These are phyloP conservation scores for Talaromyces wortmannii DNA, from an alignment of 495 filamentous ascomycete genomes.

Conservation along the genomic window DNA sequence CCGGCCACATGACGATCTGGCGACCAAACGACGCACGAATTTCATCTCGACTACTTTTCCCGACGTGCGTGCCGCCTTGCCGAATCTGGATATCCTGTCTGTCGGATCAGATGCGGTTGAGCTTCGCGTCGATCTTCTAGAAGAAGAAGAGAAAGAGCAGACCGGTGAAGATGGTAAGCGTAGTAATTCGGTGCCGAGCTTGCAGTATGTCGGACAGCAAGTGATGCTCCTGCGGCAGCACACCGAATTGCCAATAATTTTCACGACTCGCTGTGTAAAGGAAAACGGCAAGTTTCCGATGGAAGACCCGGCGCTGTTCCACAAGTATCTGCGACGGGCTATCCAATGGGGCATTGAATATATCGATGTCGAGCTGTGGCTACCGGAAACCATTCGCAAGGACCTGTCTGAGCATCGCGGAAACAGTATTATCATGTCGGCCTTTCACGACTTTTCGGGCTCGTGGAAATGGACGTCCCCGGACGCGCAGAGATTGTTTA, in stretches of 20 bases:
- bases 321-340: slow-evolving; percentile 67
- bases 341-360: slow-evolving; percentile 86
- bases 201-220: slow-evolving; percentile 79
- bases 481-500: slow-evolving; percentile 60
- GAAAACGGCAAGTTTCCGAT: slow-evolving; percentile 82
- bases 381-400: slow-evolving; percentile 66
- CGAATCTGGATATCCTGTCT: slow-evolving; percentile 77
- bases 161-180: slow-evolving; percentile 37
- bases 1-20: slow-evolving; percentile 64
- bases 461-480: slow-evolving; percentile 73
- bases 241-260: slow-evolving; percentile 80
- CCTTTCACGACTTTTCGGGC: slow-evolving; percentile 81
- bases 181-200: slow-evolving; percentile 54
- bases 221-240: slow-evolving; percentile 75
- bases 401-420: slow-evolving; percentile 62
- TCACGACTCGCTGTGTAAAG: slow-evolving; percentile 70
- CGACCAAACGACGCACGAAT: slow-evolving; percentile 68
- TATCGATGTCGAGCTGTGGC: slow-evolving; percentile 80
- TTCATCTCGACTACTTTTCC: slow-evolving; percentile 84
- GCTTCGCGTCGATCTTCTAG: slow-evolving; percentile 71
- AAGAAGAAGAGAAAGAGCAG: slow-evolving; percentile 50
- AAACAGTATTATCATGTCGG: slow-evolving; percentile 74
- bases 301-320: slow-evolving; percentile 67
- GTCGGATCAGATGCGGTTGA: slow-evolving; percentile 81
- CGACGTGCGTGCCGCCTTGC: slow-evolving; percentile 73